Evolutionary conservation across 2,329 filamentous ascomycete genomes (phyloP), one percentile per base, ranked within the genome.

Genomic region (Hymenoscyphus fructigenus): DNA sequence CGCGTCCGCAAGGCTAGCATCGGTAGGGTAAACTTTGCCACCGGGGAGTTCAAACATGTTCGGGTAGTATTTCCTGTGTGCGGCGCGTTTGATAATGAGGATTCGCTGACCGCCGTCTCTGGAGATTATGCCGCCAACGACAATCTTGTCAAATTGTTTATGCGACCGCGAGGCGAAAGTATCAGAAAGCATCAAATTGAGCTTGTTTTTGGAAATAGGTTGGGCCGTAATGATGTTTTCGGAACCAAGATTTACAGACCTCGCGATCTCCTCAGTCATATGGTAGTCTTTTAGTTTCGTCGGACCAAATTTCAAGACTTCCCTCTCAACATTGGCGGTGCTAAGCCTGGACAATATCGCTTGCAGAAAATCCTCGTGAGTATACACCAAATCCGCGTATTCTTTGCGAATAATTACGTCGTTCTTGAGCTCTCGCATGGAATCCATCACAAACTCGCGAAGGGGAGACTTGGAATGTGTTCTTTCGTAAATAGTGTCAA

Each of bases 401-500:
- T 26, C 57, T 34, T 60, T 60, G 50, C 47, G 20, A 5, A 56
- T 23, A 5, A 36, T n/a, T 7, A 10, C 23, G 34, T n/a, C 17
- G 26, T 44, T 29, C 2, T 41, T 41, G 47, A 66, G 58, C n/a
- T 44, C 57, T 7, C 57, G 60, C 17, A 66, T 38, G 57, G 57
- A 60, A 26, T 67, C 64, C n/a, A 66, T 53, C n/a, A 60, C 66
- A 12, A 61, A 66, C 6, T 62, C 56, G 14, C 66, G 66, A 36
- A 65, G 62, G 2, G 61, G 44, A 5, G 64, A 66, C 1, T 64
- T 59, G 6, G 58, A 20, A 28, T 66, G 61, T 1, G 66, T 66
- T 7, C 66, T 64, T 29, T 66, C 47, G 23, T 67, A 67, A 32
- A 67, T 67, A 17, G 62, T 29, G 28, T 64, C 64, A 23, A 67